Evolutionary conservation across 2,329 filamentous ascomycete genomes (phyloP).

Genomic region (Zymoseptoria brevis): DNA sequence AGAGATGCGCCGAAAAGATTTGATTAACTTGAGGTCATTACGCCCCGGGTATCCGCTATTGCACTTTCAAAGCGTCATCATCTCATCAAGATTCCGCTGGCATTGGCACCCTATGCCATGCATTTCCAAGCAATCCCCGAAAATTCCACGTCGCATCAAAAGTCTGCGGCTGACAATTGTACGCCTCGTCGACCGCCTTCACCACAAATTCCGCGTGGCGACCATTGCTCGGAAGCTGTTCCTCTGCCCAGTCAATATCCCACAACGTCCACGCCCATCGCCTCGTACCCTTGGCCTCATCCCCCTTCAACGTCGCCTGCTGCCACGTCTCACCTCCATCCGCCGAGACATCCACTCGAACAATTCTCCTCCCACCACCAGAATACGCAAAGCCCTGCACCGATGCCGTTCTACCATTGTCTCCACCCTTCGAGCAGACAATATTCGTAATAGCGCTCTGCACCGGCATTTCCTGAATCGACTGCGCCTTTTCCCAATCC

Average conservation of each 20-base stretch:
- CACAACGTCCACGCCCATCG: constrained; percentile 59
- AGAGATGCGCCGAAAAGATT: neutral
- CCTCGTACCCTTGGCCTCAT: constrained; percentile 42
- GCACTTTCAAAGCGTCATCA: neutral
- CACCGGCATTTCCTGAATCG: constrained; percentile 62
- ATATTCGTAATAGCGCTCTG: constrained; percentile 55
- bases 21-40: neutral
- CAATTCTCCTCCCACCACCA: constrained; percentile 57
- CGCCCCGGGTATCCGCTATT: neutral
- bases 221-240: constrained; percentile 35
- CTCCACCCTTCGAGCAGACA: constrained; percentile 8
- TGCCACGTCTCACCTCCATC: constrained; percentile 58
- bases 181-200: constrained; percentile 58
- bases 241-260: constrained; percentile 40
- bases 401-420: constrained; percentile 17
- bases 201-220: constrained; percentile 42
- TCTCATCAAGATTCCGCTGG: neutral
- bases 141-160: constrained; percentile 56
- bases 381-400: constrained; percentile 60
- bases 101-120: constrained; percentile 52
- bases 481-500: constrained; percentile 55
- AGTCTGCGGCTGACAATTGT: constrained; percentile 58
- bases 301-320: constrained; percentile 52
- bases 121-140: constrained; percentile 58
- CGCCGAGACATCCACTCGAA: constrained; percentile 59